Base-by-base conservation (phyloP, 768 basidiomycete genomes). In the Naematelia aurantialba region DNA sequence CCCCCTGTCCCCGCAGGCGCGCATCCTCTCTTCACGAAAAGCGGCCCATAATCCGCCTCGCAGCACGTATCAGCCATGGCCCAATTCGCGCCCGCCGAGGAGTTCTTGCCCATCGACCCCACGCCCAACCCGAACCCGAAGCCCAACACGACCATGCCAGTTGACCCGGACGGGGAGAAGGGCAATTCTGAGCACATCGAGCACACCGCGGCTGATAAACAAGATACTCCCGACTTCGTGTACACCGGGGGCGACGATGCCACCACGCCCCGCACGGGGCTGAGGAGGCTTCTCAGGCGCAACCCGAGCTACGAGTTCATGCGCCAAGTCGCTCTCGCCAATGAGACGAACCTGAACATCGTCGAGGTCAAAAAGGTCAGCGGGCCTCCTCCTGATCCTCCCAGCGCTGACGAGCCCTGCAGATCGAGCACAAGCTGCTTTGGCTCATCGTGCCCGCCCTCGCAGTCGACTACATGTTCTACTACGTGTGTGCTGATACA, bases 401-500 rank as follows among this genome's bases (percentile, higher is more conserved):
- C 14, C 2, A 26, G n/a, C 1, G 5, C 5, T n/a, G 8, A 4
- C 22, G 53, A 24, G 29, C 25, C 22, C 47, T 57, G 25, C 44
- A 67, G 68, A 56, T 70, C 52, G 69, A 70, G 60, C 50, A 56
- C 27, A 69, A 69, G 53, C 44, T 72, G n/a, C 65, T 56, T 52
- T 67, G 67, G 63, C 59, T 69, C 19, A 67, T 72, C 47, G 68
- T 72, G 3, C 70, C 70, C 12, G 59, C 64, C n/a, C 59, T 69
- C 4, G 56, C 53, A 46, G 55, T 69, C 52, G 66, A 67, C 55
- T 72, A 72, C 52, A 58, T 58, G n/a, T 72, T 68, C 59, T 72
- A 67, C 55, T 68, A 68, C 53, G 27, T 54, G 25, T 39, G 17
- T 8, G 34, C 8, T 39, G 8, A 39, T 39, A 8, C 12, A 19